Conservation (phyloP, 176 grass and related monocot species). For the Lolium multiflorum region DNA sequence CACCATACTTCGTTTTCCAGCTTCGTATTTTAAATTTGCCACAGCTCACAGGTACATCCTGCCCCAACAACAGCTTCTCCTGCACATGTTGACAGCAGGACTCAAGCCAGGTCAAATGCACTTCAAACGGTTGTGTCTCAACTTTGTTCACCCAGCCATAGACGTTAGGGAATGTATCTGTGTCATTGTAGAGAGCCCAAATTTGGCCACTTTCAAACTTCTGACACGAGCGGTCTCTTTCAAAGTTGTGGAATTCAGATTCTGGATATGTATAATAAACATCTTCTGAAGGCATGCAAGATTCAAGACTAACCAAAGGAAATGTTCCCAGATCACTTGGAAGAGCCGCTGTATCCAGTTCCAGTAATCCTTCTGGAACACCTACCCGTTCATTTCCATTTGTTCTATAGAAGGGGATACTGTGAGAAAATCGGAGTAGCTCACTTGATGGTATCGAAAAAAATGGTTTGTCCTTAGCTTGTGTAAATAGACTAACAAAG, state of each 20-base stretch:
- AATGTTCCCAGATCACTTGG: conserved; percentile 67
- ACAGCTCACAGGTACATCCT: conserved; percentile 63
- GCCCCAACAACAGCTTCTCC: conserved; percentile 56
- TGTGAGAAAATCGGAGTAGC: conserved; percentile 86
- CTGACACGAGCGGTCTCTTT: conserved; percentile 45
- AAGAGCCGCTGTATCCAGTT: conserved; percentile 80
- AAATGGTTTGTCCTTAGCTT: conserved; percentile 43
- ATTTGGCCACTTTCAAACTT: conserved; percentile 72
- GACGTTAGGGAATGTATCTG: conserved; percentile 74
- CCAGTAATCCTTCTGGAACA: conserved; percentile 69
- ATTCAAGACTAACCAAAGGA: conserved; percentile 56
- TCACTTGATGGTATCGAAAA: conserved; percentile 62
- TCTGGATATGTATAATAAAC: conserved; percentile 60
- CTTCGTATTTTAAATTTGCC: conserved; percentile 63
- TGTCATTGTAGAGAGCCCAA: conserved; percentile 84
- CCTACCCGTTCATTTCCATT: conserved; percentile 69
- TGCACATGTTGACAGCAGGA: conserved; percentile 44
- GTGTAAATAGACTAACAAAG: conserved; percentile 80
- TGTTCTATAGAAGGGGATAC: conserved; percentile 69
- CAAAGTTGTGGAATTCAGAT: conserved; percentile 72
- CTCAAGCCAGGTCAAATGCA: conserved; percentile 81
- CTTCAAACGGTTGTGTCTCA: conserved; percentile 49
- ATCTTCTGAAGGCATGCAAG: conserved; percentile 23
- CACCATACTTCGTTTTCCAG: conserved; percentile 37
- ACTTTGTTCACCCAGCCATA: conserved; percentile 83